Conservation (phyloP, 2,329 filamentous ascomycete genomes). For the Raffaelea deltoideospora region DNA sequence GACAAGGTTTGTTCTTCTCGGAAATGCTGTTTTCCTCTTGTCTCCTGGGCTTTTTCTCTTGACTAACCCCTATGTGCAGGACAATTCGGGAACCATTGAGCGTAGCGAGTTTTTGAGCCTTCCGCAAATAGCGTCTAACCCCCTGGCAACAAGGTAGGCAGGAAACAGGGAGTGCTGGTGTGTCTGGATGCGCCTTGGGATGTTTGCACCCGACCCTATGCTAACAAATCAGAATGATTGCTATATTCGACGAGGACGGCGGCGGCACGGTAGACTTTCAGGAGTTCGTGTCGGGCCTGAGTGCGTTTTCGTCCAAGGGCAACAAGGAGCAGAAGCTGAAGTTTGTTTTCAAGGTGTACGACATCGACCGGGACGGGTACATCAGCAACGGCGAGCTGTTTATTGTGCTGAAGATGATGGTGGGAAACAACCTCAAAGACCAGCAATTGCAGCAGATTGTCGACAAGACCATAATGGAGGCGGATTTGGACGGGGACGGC, state of each 20-base stretch:
- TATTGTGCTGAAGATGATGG: conserved; percentile 99
- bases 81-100: conserved; percentile 96
- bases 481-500: conserved; percentile 85
- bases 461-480: conserved; percentile 99
- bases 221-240: conserved; percentile 62
- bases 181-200: no score
- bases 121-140: conserved; percentile 95
- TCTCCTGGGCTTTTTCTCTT: neutral
- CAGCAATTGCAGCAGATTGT: conserved; percentile 98
- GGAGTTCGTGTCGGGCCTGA: conserved; percentile 91
- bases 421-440: conserved; percentile 96
- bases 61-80: no score
- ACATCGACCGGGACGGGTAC: conserved; percentile 95
- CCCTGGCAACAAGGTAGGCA: conserved; percentile 74
- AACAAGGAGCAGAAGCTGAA: conserved; percentile 98
- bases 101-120: conserved; percentile 95
- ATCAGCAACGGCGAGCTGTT: conserved; percentile 99
- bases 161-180: neutral
- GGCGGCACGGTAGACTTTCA: conserved; percentile 97
- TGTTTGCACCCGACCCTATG: no score
- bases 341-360: conserved; percentile 98
- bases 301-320: conserved; percentile 91
- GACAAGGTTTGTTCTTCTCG: conserved; percentile 57
- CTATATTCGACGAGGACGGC: conserved; percentile 97
- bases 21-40: neutral